phyloP scores from a whole-genome alignment of 129 eudicot genomes.

The Calendula officinalis region DNA sequence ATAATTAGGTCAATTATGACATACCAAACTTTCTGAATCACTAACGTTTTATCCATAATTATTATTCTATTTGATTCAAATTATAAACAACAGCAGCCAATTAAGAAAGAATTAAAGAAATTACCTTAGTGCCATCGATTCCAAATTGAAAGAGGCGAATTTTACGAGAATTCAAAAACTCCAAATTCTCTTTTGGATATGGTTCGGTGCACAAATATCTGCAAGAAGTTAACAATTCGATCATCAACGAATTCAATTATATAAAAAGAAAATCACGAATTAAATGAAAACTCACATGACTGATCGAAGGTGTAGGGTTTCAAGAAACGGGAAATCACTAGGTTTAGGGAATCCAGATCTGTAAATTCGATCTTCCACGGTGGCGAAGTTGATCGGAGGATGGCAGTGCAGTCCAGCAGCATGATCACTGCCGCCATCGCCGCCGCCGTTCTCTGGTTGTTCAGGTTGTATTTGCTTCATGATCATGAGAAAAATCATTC shows the following conservation, averaged over 20 bases:
- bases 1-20: neutral
- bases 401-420: neutral
- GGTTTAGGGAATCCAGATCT: constrained; percentile 66
- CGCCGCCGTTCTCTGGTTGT: constrained; percentile 9
- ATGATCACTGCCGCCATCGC: constrained; percentile 3
- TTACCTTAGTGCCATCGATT: constrained; percentile 71
- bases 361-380: constrained; percentile 57
- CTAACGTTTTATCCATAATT: constrained; percentile 2
- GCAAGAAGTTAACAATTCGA: neutral
- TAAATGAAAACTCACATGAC: constrained; percentile 39
- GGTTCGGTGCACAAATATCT: constrained; percentile 61
- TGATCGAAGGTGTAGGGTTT: constrained; percentile 47
- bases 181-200: constrained; percentile 51
- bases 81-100: neutral
- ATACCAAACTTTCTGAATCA: constrained; percentile 10
- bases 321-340: constrained; percentile 45
- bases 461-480: constrained; percentile 8
- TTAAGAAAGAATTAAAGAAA: neutral
- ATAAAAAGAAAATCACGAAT: neutral
- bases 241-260: neutral
- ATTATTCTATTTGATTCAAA: neutral
- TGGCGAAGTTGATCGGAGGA: constrained; percentile 51
- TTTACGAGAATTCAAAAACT: constrained; percentile 44
- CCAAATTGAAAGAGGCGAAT: constrained; percentile 60
- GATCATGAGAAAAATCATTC: constrained; percentile 33